Evolutionary conservation across 2,329 filamentous ascomycete species (phyloP).

Genomic region (Leptodontidium sp.): DNA sequence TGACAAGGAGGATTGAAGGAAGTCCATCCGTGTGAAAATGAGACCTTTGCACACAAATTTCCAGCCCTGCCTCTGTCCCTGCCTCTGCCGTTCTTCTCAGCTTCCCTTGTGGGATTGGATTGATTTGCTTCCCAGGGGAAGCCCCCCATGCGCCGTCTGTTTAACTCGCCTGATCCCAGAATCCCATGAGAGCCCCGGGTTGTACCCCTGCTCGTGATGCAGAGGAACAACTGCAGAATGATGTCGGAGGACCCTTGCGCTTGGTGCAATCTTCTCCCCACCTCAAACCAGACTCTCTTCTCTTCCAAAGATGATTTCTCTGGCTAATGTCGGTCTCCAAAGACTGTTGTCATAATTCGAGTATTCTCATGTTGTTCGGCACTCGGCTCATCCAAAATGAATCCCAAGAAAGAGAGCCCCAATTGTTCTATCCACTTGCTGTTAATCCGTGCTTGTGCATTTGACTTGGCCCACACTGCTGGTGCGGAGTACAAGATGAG

Average conservation of each 20-base stretch:
- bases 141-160: slow-evolving; percentile 31
- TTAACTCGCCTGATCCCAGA: slow-evolving; percentile 36
- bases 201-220: slow-evolving; percentile 30
- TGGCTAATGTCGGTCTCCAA: neutral
- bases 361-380: neutral
- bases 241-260: slow-evolving; percentile 28
- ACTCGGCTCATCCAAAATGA: neutral
- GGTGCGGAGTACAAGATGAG: slow-evolving; percentile 45
- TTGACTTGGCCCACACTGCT: slow-evolving; percentile 19
- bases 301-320: neutral
- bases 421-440: slow-evolving; percentile 11
- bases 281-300: neutral
- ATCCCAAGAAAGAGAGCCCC: slow-evolving; percentile 6
- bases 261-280: slow-evolving; percentile 19
- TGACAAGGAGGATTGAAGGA: neutral
- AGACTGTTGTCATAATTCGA: neutral
- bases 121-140: neutral
- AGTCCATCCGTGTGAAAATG: slow-evolving; percentile 32
- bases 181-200: slow-evolving; percentile 36
- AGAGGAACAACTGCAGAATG: slow-evolving; percentile 30
- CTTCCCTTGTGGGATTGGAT: slow-evolving; percentile 25
- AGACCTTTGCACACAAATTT: slow-evolving; percentile 30
- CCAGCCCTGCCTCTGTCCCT: slow-evolving; percentile 34
- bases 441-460: slow-evolving; percentile 20
- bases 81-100: slow-evolving; percentile 24